Evolutionary conservation across 192 early-diverging fungal genomes (phyloP).

Genomic region (Phycomyces blakesleeanus): DNA sequence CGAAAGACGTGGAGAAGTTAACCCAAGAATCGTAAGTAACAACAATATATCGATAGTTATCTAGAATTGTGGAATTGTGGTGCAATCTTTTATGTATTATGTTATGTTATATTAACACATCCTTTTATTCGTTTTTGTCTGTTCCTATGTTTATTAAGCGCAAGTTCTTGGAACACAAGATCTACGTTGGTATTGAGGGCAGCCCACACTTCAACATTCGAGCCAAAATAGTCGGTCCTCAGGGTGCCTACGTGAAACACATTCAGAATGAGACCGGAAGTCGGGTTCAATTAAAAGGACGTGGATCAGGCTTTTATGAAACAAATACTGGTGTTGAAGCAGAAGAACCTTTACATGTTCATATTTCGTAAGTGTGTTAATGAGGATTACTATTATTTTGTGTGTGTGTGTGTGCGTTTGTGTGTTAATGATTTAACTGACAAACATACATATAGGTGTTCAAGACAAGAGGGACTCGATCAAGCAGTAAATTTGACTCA

Average conservation of each 20-base stretch:
- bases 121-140: too few relatives aligned
- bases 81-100: too few relatives aligned
- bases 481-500: constrained; percentile 65
- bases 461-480: constrained; percentile 61
- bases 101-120: too few relatives aligned
- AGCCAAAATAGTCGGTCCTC: constrained; percentile 84
- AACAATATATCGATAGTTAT: too few relatives aligned
- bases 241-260: constrained; percentile 78
- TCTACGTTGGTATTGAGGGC: constrained; percentile 72
- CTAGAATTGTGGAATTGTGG: too few relatives aligned
- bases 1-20: not conserved
- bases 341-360: constrained; percentile 76
- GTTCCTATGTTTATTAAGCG: constrained; percentile 27
- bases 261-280: constrained; percentile 78
- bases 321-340: constrained; percentile 55
- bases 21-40: not conserved
- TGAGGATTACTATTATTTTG: too few relatives aligned
- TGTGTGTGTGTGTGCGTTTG: too few relatives aligned
- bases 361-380: constrained; percentile 78
- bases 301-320: constrained; percentile 81
- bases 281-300: constrained; percentile 77
- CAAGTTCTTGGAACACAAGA: constrained; percentile 58
- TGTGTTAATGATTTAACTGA: not conserved
- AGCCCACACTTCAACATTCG: constrained; percentile 77
- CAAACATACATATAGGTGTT: constrained; percentile 48